Evolutionary conservation across 2,329 filamentous ascomycete species (phyloP).

Genomic region (Fusarium nematophilum): DNA sequence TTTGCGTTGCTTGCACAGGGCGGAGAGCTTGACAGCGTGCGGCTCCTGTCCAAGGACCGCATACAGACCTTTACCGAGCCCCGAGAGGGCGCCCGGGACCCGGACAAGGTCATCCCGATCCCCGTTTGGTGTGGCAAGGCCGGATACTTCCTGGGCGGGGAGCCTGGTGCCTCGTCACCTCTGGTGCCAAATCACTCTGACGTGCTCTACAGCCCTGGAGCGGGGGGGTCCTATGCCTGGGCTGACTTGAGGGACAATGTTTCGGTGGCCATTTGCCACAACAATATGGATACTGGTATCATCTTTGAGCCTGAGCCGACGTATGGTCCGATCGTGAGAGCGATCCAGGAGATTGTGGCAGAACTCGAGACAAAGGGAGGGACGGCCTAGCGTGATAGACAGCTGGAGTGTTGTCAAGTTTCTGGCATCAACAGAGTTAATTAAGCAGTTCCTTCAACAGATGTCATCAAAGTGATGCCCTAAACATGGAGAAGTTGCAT

Average conservation of each 20-base stretch:
- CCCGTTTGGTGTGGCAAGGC: constrained; percentile 1
- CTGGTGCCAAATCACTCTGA: background rate
- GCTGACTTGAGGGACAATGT: constrained; percentile 4
- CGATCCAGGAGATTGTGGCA: too few relatives aligned
- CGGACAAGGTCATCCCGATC: constrained; percentile 3
- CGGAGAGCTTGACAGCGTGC: constrained; percentile 2
- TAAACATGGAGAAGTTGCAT: too few relatives aligned
- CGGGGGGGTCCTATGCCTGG: constrained; percentile 10
- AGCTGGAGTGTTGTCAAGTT: too few relatives aligned
- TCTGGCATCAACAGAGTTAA: too few relatives aligned
- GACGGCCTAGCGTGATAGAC: too few relatives aligned
- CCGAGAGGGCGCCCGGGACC: background rate
- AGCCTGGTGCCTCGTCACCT: constrained; percentile 4
- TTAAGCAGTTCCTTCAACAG: too few relatives aligned
- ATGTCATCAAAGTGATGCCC: too few relatives aligned
- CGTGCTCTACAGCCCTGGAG: constrained; percentile 11
- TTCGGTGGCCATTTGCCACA: constrained; percentile 5
- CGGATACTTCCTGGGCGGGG: constrained; percentile 5
- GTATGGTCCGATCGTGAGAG: too few relatives aligned
- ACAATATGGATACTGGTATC: constrained; percentile 10
- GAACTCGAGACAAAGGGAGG: too few relatives aligned
- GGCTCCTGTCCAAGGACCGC: background rate
- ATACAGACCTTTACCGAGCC: background rate
- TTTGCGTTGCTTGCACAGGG: constrained; percentile 21
- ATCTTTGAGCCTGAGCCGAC: constrained; percentile 4